Evolutionary conservation across 164 flowering plant species (phyloP).

Genomic region (Vitis amurensis): DNA sequence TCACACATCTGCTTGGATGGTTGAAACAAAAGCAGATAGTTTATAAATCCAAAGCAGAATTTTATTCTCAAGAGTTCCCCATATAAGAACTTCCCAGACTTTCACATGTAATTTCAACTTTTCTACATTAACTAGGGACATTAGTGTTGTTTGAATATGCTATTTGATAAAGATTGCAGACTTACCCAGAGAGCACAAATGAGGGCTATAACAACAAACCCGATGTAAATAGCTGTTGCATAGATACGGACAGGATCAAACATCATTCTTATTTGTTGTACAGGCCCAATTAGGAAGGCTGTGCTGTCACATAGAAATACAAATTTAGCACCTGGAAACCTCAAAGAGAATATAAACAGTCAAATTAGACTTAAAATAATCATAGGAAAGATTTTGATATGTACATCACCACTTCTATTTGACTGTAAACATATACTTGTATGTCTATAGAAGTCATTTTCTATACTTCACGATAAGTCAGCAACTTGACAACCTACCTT

Average conservation of each 20-base stretch:
- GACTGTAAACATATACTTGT: not conserved
- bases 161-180: not conserved
- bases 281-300: constrained; percentile 75
- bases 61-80: no score
- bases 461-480: not conserved
- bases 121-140: not conserved
- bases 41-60: no score
- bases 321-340: constrained; percentile 14
- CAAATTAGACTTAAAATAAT: no score
- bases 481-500: constrained; percentile 41
- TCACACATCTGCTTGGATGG: no score
- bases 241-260: constrained; percentile 69
- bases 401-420: not conserved
- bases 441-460: not conserved
- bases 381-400: no score
- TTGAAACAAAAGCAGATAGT: no score
- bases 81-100: not conserved
- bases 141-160: not conserved
- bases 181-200: constrained; percentile 85
- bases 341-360: not conserved
- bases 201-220: constrained; percentile 69
- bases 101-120: not conserved
- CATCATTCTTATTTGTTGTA: constrained; percentile 75
- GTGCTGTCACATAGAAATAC: constrained; percentile 63
- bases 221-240: constrained; percentile 74